Percentiles rank a stretch among this genome's conserved stretches.
These are phyloP conservation scores for Chaetomiaceae sp. DNA, from an alignment of 2,329 filamentous ascomycete genomes.

Conservation along the genomic window DNA sequence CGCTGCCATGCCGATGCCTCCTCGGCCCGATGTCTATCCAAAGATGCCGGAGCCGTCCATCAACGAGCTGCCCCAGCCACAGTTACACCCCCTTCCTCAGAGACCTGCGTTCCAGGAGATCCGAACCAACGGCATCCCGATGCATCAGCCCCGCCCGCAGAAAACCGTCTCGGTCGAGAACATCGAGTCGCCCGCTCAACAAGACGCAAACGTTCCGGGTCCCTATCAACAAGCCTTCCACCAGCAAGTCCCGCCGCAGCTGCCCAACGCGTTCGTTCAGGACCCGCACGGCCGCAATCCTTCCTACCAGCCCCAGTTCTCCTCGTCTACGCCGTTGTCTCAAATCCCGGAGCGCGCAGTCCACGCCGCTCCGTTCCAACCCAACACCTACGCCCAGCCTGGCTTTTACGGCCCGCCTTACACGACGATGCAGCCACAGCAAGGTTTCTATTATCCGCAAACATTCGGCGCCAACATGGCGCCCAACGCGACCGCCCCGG, in stretches of 20 bases:
- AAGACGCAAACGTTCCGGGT: slow-evolving; percentile 43
- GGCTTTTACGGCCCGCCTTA: slow-evolving; percentile 56
- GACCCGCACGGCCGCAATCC: slow-evolving; percentile 61
- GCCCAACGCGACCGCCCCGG: slow-evolving; percentile 39
- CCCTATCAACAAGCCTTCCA: slow-evolving; percentile 79
- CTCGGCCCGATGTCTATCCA: slow-evolving; percentile 21
- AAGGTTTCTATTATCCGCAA: slow-evolving; percentile 65
- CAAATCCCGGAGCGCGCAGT: slow-evolving; percentile 92
- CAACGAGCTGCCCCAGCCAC: slow-evolving; percentile 52
- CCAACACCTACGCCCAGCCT: slow-evolving; percentile 58
- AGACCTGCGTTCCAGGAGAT: slow-evolving; percentile 56
- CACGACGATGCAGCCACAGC: slow-evolving; percentile 53
- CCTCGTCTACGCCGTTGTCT: slow-evolving; percentile 74
- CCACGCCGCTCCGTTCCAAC: slow-evolving; percentile 85
- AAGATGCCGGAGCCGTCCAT: slow-evolving; percentile 37
- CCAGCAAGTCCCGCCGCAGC: slow-evolving; percentile 81
- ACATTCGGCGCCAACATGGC: slow-evolving; percentile 41
- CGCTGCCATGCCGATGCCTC: slow-evolving; percentile 25
- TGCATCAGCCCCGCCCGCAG: slow-evolving; percentile 93
- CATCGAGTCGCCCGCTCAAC: slow-evolving; percentile 74
- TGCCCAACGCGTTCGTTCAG: slow-evolving; percentile 52
- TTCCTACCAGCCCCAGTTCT: slow-evolving; percentile 66
- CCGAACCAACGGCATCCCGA: slow-evolving; percentile 53
- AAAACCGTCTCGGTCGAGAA: slow-evolving; percentile 90
- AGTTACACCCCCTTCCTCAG: slow-evolving; percentile 54